Evolutionary conservation across 2,329 filamentous ascomycete species (phyloP), one percentile per base, ranked within the genome.

Genomic region (Graphium sp.): DNA sequence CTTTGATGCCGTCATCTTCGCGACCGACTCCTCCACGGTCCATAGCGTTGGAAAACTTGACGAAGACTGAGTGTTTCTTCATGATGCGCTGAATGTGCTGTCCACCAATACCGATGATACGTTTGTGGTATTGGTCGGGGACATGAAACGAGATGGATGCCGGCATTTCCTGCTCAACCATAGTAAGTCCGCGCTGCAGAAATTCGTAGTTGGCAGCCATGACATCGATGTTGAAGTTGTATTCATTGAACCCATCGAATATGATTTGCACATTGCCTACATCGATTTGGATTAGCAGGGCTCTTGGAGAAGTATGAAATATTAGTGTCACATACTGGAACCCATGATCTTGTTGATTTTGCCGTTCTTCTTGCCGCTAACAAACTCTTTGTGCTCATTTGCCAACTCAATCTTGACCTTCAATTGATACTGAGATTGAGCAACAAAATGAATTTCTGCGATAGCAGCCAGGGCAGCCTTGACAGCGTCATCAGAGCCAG

Each of bases 271-370:
- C 89, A 42, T 91, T 94, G 64, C 73, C 72, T 74, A 22, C 16
- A 16, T 6, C 12, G n/a, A 18, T 17, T 27, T 6, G 11, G 11
- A 16, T 24, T 20, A 14, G 35, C 5, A 32, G 38, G 51, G 41
- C 19, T 12, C 18, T 40, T 28, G 36, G 32, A 17, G 20, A 25
- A 18, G 6, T n/a, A 8, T 28, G 13, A 12, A 14, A 9, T 10
- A 7, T 18, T 18, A 16, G 6, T 27, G 18, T 5, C n/a, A 35
- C 42, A 22, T 38, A 41, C 85, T 94, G 53, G 95, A 87, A 15
- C 87, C 89, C 89, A 98, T 98, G 45, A 98, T 98, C 64, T 98
- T 98, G 65, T 98, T 98, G 55, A 98, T 98, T 60, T 98, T 98
- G 53, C 89, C 89, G 44, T 98, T 98, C 63, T 98, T 98, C 65